A percentile compares a stretch with the other conserved stretches of the same genome.
phyloP scores from a whole-genome alignment of 2,329 filamentous ascomycete genomes.

The Colletotrichum endophyticum region DNA sequence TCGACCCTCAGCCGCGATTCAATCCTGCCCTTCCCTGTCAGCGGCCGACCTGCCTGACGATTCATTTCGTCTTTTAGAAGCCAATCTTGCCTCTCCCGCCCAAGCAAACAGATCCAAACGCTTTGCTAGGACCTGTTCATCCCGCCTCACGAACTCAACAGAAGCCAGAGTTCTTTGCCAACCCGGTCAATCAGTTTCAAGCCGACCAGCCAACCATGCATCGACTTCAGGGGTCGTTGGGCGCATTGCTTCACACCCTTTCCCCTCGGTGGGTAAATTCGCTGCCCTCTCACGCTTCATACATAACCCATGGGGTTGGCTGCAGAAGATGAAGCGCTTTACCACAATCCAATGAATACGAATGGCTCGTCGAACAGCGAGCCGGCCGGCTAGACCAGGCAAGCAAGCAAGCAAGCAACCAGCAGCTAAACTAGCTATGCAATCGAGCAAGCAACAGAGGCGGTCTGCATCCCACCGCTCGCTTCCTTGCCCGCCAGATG shows the following conservation, averaged over 20 bases:
- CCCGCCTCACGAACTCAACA: background rate
- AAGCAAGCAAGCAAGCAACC: background rate
- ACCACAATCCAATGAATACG: background rate
- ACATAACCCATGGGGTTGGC: background rate
- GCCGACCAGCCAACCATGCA: constrained; percentile 14
- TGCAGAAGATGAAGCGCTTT: background rate
- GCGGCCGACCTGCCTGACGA: background rate
- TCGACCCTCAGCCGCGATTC: background rate
- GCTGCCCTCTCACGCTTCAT: background rate
- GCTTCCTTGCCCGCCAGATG: constrained; percentile 1
- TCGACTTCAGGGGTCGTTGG: background rate
- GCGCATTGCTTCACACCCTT: constrained; percentile 8
- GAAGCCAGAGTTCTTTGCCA: background rate
- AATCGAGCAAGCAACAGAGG: background rate
- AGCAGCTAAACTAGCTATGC: background rate
- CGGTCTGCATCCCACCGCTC: constrained; percentile 5
- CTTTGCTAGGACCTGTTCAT: background rate
- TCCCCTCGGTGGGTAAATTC: background rate
- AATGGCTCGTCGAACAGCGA: background rate
- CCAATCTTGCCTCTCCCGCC: background rate
- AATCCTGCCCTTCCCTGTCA: background rate
- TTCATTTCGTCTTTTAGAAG: background rate
- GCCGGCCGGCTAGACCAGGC: background rate
- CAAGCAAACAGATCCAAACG: background rate
- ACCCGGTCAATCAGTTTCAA: background rate